Conservation (phyloP, 106 monocot genomes). For the Dendrobium nobile region DNA sequence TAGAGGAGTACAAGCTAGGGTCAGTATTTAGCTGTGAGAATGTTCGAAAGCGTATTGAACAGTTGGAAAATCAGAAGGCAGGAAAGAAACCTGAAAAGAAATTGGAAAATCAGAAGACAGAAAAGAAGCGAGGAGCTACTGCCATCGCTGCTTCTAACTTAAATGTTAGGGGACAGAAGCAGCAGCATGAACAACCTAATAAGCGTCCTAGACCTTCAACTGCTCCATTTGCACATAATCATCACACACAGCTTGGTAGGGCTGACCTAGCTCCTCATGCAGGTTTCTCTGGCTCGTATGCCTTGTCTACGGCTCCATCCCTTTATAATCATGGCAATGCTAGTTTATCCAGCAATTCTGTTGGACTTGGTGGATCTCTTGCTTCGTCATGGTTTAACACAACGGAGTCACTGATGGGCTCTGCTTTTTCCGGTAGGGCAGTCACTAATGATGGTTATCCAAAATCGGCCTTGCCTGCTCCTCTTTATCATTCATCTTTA, state of each 20-base stretch:
- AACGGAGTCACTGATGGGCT: constrained; percentile 18
- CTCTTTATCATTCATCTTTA: constrained; percentile 3
- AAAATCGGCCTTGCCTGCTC: neutral
- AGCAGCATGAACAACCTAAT: constrained; percentile 20
- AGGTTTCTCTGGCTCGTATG: constrained; percentile 27
- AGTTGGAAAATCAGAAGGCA: constrained; percentile 38
- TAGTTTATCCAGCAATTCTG: constrained; percentile 4
- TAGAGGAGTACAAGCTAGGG: constrained; percentile 55
- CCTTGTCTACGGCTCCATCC: constrained; percentile 10
- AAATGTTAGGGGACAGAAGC: constrained; percentile 8
- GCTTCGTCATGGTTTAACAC: constrained; percentile 22
- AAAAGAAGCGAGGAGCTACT: constrained; percentile 10
- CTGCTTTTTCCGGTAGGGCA: constrained; percentile 28
- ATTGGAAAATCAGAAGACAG: constrained; percentile 31
- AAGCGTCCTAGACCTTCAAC: constrained; percentile 22
- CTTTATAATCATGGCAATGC: constrained; percentile 20
- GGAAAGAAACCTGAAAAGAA: neutral
- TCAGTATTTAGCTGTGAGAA: constrained; percentile 34
- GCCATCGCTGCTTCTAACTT: constrained; percentile 12
- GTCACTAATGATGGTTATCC: constrained; percentile 14
- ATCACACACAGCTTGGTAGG: constrained; percentile 4
- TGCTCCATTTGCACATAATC: neutral
- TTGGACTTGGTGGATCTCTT: constrained; percentile 15
- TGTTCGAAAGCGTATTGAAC: constrained; percentile 35
- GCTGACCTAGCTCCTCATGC: constrained; percentile 26